Percentiles rank a stretch among this genome's conserved stretches.
Conservation (phyloP, 1,139 yeast genomes). For the Candida tetrigidarum region DNA sequence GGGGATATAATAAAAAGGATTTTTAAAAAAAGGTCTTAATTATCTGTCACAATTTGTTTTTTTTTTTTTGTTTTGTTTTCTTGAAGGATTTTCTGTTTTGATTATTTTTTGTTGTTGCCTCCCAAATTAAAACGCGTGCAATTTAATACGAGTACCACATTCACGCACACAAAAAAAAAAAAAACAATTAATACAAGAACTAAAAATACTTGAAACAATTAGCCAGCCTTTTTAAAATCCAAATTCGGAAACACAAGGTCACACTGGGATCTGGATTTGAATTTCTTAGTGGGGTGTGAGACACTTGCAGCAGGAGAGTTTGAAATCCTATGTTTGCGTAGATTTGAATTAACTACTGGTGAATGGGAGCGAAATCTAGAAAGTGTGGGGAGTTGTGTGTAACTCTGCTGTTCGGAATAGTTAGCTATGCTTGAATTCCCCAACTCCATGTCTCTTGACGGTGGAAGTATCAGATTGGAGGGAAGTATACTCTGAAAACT, state of each 20-base stretch:
- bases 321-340: neutral
- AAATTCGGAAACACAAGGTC: slow-evolving; percentile 20
- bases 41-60: slow-evolving; percentile 3
- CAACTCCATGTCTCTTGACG: slow-evolving; percentile 4
- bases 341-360: neutral
- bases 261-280: slow-evolving; percentile 17
- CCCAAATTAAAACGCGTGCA: neutral
- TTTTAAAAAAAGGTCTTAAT: neutral
- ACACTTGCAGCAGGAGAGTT: neutral
- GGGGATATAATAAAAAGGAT: too few relatives aligned
- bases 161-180: neutral
- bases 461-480: slow-evolving; percentile 9
- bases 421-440: neutral
- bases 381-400: neutral
- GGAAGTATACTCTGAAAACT: slow-evolving; percentile 7
- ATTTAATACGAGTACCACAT: too few relatives aligned
- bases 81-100: slow-evolving; percentile 5
- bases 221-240: slow-evolving; percentile 10
- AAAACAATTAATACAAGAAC: neutral
- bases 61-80: slow-evolving; percentile 3
- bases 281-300: slow-evolving; percentile 14
- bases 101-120: neutral
- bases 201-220: neutral
- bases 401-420: neutral
- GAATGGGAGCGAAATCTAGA: neutral